Base-by-base conservation (phyloP, 1,139 yeast genomes). In the Suhomyces guaymorum region DNA sequence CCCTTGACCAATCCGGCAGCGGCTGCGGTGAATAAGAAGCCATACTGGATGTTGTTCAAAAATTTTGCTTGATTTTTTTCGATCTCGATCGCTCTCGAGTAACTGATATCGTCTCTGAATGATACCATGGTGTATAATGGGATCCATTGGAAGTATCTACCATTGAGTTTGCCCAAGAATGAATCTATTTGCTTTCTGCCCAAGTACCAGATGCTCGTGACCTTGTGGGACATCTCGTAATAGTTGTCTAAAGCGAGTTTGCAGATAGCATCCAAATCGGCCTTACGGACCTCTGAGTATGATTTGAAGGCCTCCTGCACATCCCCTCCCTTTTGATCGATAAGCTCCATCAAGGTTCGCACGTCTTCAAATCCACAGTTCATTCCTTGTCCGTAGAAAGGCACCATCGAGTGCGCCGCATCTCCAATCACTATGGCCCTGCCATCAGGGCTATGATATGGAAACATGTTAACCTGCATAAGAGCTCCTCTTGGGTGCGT, bases 311-410 rank as follows among this genome's bases (percentile, higher is more conserved):
- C 82, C 1, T 49, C 47, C 2, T 52, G 51, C 19, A 82, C 63
- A 35, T 74, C 62, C n/a, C 57, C 61, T 2, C 66, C 51, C 31
- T 61, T 43, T 15, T 63, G 55, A 9, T 78, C 80, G 29, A 87
- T 54, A 11, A 79, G 57, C 26, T 73, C 70, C 66, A 84, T 64
- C 37, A 90, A 63, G 1, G 82, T 77, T 33, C 81, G 69, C 9
- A 89, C 89, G 51, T 90, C 97, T 58, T 90, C 97, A 54, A 90
- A 84, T 1, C 97, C 97, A 54, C 96, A 87, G 57, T 90, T 90
- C 94, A 90, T 84, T 3, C 97, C 97, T 57, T 90, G 97, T 6
- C 97, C 97, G 52, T 89, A 90, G 55, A 90, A 90, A 10, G 97
- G 97, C 4, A 90, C 97, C 96, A 89, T 89, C 11, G 94, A 81